Evolutionary conservation across 352 stramenopile genomes (phyloP), one percentile per base, ranked within the genome.

Genomic region (Phytophthora vignae): DNA sequence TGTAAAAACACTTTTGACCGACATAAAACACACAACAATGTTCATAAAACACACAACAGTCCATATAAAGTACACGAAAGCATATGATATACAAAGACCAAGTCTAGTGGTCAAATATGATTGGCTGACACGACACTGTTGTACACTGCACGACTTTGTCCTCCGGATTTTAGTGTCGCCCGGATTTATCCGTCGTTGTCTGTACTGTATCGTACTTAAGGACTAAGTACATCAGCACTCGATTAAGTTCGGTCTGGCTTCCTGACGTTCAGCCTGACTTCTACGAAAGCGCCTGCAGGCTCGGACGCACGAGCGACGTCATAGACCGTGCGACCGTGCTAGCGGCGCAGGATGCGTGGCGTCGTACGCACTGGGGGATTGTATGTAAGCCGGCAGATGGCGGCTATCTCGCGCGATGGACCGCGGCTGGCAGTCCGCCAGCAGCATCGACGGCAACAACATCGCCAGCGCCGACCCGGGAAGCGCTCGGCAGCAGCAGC

Each of bases 361-460:
- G 14, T 15, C 54, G n/a, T 6, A 3, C 2, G 52, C 55, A 74
- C 65, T 74, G 19, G 27, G 27, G n/a, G 29, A 60, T 33, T 77
- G 70, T 77, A 77, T 73, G 25, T 9, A 1, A 2, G 10, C 36
- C 7, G 38, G 53, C 70, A 71, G 73, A 36, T 74, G 70, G 52
- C 31, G 15, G 22, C 21, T 58, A 67, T 73, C 64, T 52, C n/a
- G 40, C 8, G 40, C 42, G 66, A 73, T 69, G 50, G 67, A 69
- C 65, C 38, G 49, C 48, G 42, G 42, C 42, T 49, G 42, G 42
- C 42, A 49, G 42, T 49, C 42, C 42, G 42, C 42, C 42, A 49
- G 42, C 42, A 44, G 36, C 36, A 44, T 6, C 36, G 10, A 33
- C 7, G 29, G 29, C n/a, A n/a, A n/a, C 29, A 33, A 10, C 29